Evolutionary conservation across 257 asterid species (phyloP), one percentile per base, ranked within the genome.

Genomic region (Rhazya stricta): DNA sequence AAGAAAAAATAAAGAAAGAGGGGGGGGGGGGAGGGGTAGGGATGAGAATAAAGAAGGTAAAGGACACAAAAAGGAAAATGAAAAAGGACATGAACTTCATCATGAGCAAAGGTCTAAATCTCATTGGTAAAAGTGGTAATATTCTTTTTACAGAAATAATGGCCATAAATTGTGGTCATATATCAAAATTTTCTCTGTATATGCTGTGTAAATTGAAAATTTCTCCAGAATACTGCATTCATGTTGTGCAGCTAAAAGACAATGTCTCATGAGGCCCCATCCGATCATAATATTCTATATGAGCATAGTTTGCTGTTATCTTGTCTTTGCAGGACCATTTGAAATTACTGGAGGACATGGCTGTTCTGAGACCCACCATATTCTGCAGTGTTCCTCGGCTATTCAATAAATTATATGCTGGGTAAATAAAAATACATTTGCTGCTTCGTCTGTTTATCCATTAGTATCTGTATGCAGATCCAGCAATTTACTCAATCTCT

Each of bases 321-420:
- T 42, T 67, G 27, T 74, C 61, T 80, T 81, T 88, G 79, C 93
- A 94, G 98, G 97, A 94, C 83, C 90, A 86, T 84, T 41, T 89
- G 90, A 94, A 90, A 87, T 74, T 93, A 87, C 81, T 93, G 96
- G 98, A 93, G 77, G 98, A 94, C 85, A 78, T 94, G 80, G 91
- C 87, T 77, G 90, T 91, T 76, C 91, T 94, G 61, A 88, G 90
- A 77, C 99, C 99, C 78, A 94, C 99, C 21, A 81, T 92, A 79
- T 94, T 94, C 86, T 80, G 95, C 77, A 94, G 99, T 74, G 99
- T 94, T 78, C 99, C 99, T 78, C 95, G 99, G 42, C 83, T 94
- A 29, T 92, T 86, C 88, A 93, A 93, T 84, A 87, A 94, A 77
- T 84, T 94, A 76, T 94, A 92, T 81, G 90, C 96, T 16, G 97